Evolutionary conservation across 2,329 filamentous ascomycete species (phyloP).

Genomic region (Paecilomyces sp.): DNA sequence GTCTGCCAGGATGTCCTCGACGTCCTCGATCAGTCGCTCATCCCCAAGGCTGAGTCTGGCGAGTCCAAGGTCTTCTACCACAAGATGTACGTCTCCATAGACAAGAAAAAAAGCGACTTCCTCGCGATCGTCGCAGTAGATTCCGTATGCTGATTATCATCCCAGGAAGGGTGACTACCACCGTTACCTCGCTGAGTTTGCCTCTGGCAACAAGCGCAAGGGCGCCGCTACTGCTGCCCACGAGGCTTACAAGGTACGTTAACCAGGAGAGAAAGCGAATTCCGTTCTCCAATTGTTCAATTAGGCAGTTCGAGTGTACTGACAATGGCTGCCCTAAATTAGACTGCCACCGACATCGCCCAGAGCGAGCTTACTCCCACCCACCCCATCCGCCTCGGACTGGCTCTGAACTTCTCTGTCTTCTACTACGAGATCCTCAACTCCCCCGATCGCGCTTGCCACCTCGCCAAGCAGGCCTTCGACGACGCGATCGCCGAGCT

Average conservation of each 20-base stretch:
- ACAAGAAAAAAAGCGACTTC: constrained; percentile 4
- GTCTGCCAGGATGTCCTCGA: constrained; percentile 97
- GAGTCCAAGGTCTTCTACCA: constrained; percentile 99
- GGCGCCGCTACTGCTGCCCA: constrained; percentile 87
- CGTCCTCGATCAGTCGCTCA: constrained; percentile 88
- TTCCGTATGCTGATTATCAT: constrained; percentile 13
- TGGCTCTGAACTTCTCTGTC: constrained; percentile 98
- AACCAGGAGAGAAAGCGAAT: not conserved
- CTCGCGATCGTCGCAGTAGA: not conserved
- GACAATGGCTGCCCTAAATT: constrained; percentile 10
- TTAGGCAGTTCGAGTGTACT: not conserved
- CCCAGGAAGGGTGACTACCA: constrained; percentile 98
- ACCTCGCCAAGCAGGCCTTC: constrained; percentile 98
- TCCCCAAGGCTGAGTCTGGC: constrained; percentile 86
- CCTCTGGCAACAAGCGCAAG: constrained; percentile 90
- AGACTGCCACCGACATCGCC: constrained; percentile 96
- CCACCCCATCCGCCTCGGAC: constrained; percentile 94
- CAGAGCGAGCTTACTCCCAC: constrained; percentile 96
- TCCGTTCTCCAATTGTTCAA: not conserved
- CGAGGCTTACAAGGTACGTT: constrained; percentile 91
- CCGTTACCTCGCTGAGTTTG: constrained; percentile 97
- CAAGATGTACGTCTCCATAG: constrained; percentile 73
- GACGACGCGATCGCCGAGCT: constrained; percentile 98
- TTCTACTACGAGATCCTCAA: constrained; percentile 99
- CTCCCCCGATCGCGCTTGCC: constrained; percentile 94